Evolutionary conservation across 441 rosid genomes (phyloP), one percentile per base, ranked within the genome.

Genomic region (Populus trichocarpa): DNA sequence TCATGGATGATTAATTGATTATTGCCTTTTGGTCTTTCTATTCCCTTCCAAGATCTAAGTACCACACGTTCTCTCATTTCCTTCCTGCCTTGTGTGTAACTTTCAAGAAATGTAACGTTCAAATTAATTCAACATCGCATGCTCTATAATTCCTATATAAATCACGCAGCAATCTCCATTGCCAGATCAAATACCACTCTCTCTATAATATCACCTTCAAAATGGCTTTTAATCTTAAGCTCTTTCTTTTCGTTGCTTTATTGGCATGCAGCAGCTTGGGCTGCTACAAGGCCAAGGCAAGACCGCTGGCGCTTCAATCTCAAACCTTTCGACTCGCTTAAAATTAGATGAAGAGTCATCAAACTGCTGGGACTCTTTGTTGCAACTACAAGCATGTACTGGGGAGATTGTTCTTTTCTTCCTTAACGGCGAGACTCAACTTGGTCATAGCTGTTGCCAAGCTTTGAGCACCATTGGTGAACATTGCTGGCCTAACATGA

Each of bases 401-500:
- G 88, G 89, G 1, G 93, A 91, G 83, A 80, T 90, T 16, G 75
- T 90, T n/a, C 12, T 88, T 50, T 90, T 92, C 81, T 90, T 93
- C 72, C 84, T 92, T 76, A 88, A 86, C 8, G 90, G 92, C 13
- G 91, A 91, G 83, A 84, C 92, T 20, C 78, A 85, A 59, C 28
- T 94, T 22, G 96, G 91, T 0, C 76, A 64, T 8, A 70, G 87
- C 8, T 91, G 91, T 46, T 91, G 97, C 76, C 63, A 53, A 8
- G 96, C 90, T 13, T 85, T 93, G 26, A 72, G 77, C 36, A 86
- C 79, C 22, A 80, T 91, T 40, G 83, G 83, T 32, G 69, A 78
- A 2, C 87, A 83, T 2, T 86, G 93, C 83, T 91, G 95, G 97
- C 91, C 96, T 38, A 78, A 82, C 67, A 75, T 91, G 87, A 80